Percentiles rank a stretch among this genome's conserved stretches.
phyloP scores from a whole-genome alignment of 257 asterid species.

The Salvia miltiorrhiza region DNA sequence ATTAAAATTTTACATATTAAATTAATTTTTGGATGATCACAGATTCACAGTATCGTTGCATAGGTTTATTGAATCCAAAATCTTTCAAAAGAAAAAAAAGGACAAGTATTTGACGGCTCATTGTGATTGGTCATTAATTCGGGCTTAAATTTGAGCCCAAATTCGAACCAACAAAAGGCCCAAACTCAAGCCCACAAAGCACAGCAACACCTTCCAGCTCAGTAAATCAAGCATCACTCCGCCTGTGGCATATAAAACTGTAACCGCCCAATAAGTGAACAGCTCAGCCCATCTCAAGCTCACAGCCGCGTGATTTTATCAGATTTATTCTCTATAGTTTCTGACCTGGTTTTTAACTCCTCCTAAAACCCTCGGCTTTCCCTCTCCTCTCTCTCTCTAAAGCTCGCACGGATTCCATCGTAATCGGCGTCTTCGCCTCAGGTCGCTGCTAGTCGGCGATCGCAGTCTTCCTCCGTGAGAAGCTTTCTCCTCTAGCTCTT shows the following conservation, averaged over 20 bases:
- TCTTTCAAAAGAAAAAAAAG: too few species aligned
- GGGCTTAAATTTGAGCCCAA: not conserved
- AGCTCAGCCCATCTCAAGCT: not conserved
- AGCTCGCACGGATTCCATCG: not conserved
- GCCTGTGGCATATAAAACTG: not conserved
- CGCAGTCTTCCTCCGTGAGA: constrained; percentile 23
- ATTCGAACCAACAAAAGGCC: constrained; percentile 1
- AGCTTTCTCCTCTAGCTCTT: not conserved
- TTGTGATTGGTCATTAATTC: too few species aligned
- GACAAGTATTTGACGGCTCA: too few species aligned
- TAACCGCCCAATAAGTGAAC: constrained; percentile 11
- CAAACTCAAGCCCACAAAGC: not conserved
- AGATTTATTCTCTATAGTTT: not conserved
- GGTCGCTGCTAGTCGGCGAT: constrained; percentile 47
- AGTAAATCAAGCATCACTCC: not conserved
- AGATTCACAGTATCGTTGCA: too few species aligned
- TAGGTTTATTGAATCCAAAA: too few species aligned
- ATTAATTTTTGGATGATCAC: too few species aligned
- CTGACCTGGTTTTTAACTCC: constrained; percentile 1
- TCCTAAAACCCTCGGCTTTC: constrained; percentile 34
- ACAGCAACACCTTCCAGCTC: not conserved
- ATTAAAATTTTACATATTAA: too few species aligned
- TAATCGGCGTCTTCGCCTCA: constrained; percentile 29
- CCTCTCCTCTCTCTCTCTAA: not conserved
- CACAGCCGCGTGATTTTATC: constrained; percentile 15